Evolutionary conservation across 129 eudicot genomes (phyloP).

Genomic region (Rutidosis leptorrhynchoides): DNA sequence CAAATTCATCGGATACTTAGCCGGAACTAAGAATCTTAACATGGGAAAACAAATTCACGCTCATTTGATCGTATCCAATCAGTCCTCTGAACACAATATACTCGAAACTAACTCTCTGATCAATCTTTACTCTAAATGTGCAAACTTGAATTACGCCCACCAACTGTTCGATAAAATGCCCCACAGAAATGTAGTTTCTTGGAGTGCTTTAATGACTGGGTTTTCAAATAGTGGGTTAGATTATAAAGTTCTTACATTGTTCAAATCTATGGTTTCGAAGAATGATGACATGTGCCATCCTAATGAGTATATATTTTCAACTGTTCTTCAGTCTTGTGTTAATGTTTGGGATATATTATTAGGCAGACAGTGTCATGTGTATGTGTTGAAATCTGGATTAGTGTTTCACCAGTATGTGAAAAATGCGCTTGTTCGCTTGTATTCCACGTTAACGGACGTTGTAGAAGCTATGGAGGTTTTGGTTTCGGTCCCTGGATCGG

Average conservation of each 20-base stretch:
- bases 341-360: slow-evolving; percentile 25
- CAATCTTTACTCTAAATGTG: slow-evolving; percentile 52
- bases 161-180: slow-evolving; percentile 20
- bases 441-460: slow-evolving; percentile 38
- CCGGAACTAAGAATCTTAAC: slow-evolving; percentile 36
- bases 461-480: slow-evolving; percentile 48
- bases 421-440: slow-evolving; percentile 59
- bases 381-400: slow-evolving; percentile 47
- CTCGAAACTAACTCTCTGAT: slow-evolving; percentile 43
- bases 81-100: slow-evolving; percentile 28
- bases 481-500: slow-evolving; percentile 40
- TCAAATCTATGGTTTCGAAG: slow-evolving; percentile 37
- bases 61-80: slow-evolving; percentile 40
- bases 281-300: slow-evolving; percentile 26
- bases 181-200: slow-evolving; percentile 47
- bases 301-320: slow-evolving; percentile 47
- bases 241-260: slow-evolving; percentile 39
- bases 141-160: slow-evolving; percentile 26
- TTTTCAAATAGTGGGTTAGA: slow-evolving; percentile 38
- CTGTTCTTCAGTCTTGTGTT: slow-evolving; percentile 51
- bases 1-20: neutral
- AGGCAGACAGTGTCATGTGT: slow-evolving; percentile 38
- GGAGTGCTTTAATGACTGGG: slow-evolving; percentile 52
- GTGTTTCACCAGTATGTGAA: slow-evolving; percentile 53
- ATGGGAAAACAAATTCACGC: slow-evolving; percentile 49